These are phyloP conservation scores for Ceratobasidium sp. DNA, from an alignment of 1,284 basidiomycete genomes.

Conservation along the genomic window DNA sequence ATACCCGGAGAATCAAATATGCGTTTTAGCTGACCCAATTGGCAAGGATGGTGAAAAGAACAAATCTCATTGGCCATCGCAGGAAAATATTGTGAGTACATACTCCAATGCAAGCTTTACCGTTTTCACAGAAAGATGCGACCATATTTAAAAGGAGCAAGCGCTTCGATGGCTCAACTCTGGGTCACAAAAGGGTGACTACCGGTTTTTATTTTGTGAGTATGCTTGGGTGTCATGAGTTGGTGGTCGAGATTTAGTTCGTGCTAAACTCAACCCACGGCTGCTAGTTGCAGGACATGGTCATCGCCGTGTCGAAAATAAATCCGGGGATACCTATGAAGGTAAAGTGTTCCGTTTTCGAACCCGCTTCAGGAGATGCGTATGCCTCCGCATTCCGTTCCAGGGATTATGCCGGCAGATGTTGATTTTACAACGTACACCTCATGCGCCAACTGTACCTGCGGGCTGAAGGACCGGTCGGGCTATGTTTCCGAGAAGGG, in stretches of 20 bases:
- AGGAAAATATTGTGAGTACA: constrained; percentile 21
- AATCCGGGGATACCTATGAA: background rate
- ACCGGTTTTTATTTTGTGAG: constrained; percentile 29
- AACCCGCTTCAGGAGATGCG: background rate
- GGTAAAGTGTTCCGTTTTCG: background rate
- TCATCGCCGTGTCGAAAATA: background rate
- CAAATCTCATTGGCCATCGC: background rate
- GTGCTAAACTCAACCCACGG: background rate
- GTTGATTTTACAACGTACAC: background rate
- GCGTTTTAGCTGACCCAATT: constrained; percentile 22
- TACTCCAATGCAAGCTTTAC: background rate
- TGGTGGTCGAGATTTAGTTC: too few relatives aligned
- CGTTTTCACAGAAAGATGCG: background rate
- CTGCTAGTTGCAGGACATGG: constrained; percentile 36
- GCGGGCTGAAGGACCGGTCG: background rate
- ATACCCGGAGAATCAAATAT: constrained; percentile 12
- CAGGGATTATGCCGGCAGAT: constrained; percentile 33
- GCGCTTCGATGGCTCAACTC: background rate
- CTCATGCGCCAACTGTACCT: constrained; percentile 9
- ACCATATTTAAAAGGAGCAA: background rate
- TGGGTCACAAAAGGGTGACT: background rate
- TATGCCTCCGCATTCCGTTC: too few relatives aligned
- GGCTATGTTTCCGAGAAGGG: background rate
- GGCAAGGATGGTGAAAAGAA: background rate
- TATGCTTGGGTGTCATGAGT: background rate